Base-by-base conservation (phyloP, 2,329 filamentous ascomycete species). In the Cercospora sesami region DNA sequence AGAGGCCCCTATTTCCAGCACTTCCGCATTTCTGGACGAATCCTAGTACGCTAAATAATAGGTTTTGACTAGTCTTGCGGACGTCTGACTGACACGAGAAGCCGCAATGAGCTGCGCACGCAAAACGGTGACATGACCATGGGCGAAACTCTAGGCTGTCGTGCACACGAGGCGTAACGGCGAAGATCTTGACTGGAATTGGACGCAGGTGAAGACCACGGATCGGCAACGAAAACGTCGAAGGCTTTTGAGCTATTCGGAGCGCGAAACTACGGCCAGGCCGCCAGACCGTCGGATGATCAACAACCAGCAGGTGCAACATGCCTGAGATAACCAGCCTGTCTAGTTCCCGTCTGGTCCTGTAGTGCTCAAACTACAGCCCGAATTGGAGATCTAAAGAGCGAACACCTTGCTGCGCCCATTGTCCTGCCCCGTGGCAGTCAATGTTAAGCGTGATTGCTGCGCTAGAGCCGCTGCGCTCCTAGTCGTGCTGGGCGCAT, bases 371-470 rank as follows among this genome's bases (percentile, higher is more conserved):
- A 59, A 5, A 36, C 55, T 59, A 59, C 55, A 18, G 6, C 55
- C 55, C 16, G 14, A 59, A 33, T 36, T 18, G 30, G 55, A 28
- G 55, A 59, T 33, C 55, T 59, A 59, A 18, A 59, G 12, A 30
- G 9, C 30, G 21, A 31, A 36, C 18, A 33, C 55, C 31, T 31
- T 12, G 55, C 31, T 31, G 31, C 28, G 28, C n/a, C 55, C 16
- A n/a, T 33, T 36, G 28, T 21, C n/a, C 55, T 59, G 21, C 23
- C 21, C 16, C 7, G 55, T 21, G 21, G 26, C 28, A 33, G 16
- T 36, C 31, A 30, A 59, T n/a, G 28, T 59, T 59, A 59, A 59
- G 55, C 55, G 55, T 59, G 55, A 59, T 59, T 59, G 31, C 55
- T 33, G 18, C 31, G 55, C 55, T 14, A 36, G 28, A 18, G 18